phyloP scores from a whole-genome alignment of 768 basidiomycete genomes.

The Kwoniella mangroviensis region DNA sequence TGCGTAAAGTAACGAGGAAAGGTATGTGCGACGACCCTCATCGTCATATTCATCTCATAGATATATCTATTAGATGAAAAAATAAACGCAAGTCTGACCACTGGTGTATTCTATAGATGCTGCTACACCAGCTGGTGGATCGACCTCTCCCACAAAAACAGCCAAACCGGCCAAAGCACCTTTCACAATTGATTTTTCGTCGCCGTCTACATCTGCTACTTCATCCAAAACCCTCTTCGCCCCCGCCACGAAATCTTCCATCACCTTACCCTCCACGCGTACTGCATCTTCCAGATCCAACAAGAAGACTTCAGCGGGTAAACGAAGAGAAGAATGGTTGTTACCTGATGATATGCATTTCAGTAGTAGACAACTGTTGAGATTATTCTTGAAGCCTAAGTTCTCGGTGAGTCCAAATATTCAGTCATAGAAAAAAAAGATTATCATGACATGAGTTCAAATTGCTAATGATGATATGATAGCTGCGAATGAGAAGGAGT shows the following conservation, averaged over 20 bases:
- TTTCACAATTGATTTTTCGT: constrained; percentile 59
- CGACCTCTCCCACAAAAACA: constrained; percentile 56
- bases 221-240: constrained; percentile 53
- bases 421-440: constrained; percentile 1
- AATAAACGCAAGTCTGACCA: neutral
- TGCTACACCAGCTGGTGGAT: constrained; percentile 61
- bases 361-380: constrained; percentile 82
- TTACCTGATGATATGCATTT: constrained; percentile 99
- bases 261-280: constrained; percentile 36
- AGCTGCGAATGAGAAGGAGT: constrained; percentile 90
- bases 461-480: constrained; percentile 3
- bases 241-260: constrained; percentile 42
- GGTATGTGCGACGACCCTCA: constrained; percentile 61
- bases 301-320: constrained; percentile 23
- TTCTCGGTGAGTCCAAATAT: constrained; percentile 71
- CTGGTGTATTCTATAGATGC: constrained; percentile 22
- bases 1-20: constrained; percentile 77
- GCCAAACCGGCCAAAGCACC: constrained; percentile 58
- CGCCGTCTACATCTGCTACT: constrained; percentile 43
- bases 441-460: no score
- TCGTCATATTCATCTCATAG: neutral
- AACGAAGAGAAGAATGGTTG: constrained; percentile 64
- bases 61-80: neutral
- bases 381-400: constrained; percentile 93
- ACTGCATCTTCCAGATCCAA: constrained; percentile 20